phyloP scores from a whole-genome alignment of 805 yeast genomes.

The Sugiyamaella marilandica region DNA sequence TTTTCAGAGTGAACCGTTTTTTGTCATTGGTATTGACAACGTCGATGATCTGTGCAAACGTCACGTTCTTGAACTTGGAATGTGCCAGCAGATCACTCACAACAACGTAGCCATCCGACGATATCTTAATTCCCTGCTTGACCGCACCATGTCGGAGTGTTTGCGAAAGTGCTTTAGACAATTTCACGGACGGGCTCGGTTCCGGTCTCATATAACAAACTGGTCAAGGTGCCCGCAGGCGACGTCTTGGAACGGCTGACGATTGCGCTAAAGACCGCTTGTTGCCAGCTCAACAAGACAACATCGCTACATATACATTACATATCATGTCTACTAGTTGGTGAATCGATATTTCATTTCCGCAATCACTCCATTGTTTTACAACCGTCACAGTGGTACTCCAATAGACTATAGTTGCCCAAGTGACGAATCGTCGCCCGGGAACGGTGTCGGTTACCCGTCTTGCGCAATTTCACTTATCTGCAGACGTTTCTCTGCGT shows the following conservation, averaged over 20 bases:
- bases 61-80: slow-evolving; percentile 51
- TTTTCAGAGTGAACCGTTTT: slow-evolving; percentile 56
- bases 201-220: neutral
- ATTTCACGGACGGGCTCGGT: slow-evolving; percentile 33
- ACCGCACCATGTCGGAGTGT: slow-evolving; percentile 83
- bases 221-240: too few species aligned
- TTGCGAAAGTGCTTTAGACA: slow-evolving; percentile 72
- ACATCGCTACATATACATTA: too few species aligned
- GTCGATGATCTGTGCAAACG: slow-evolving; percentile 51
- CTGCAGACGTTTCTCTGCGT: neutral
- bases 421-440: neutral
- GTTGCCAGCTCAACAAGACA: too few species aligned
- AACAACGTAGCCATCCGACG: slow-evolving; percentile 59
- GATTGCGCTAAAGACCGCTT: too few species aligned
- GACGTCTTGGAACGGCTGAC: too few species aligned
- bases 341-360: too few species aligned
- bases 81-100: slow-evolving; percentile 50
- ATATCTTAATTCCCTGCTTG: slow-evolving; percentile 61
- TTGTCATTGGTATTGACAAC: slow-evolving; percentile 67
- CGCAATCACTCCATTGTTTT: too few species aligned
- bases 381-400: too few species aligned
- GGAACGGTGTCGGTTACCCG: neutral
- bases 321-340: too few species aligned
- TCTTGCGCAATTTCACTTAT: neutral
- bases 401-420: too few species aligned